phyloP scores from a whole-genome alignment of 768 basidiomycete genomes.

The Hericium erinaceus region DNA sequence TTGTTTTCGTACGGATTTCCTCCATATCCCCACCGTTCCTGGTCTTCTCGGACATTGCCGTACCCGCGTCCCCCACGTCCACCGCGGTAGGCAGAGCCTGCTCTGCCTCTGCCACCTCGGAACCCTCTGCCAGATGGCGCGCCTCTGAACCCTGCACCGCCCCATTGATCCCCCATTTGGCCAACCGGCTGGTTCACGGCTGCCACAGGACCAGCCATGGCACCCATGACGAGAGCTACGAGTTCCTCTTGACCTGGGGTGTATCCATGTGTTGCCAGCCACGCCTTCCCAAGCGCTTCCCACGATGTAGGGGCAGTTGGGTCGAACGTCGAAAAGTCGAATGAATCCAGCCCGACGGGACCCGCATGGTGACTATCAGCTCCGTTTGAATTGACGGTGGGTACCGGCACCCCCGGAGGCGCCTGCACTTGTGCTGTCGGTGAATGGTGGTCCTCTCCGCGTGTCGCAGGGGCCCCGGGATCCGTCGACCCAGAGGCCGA shows the following conservation, averaged over 20 bases:
- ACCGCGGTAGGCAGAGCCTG: constrained; percentile 25
- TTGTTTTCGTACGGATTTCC: constrained; percentile 20
- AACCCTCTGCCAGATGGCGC: constrained; percentile 3
- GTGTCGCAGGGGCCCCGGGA: constrained; percentile 27
- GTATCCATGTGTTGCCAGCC: constrained; percentile 59
- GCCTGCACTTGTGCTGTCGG: background rate
- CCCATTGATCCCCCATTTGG: constrained; percentile 1
- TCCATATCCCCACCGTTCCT: constrained; percentile 23
- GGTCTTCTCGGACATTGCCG: constrained; percentile 38
- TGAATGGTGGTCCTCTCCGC: background rate
- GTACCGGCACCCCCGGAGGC: background rate
- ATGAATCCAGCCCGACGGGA: constrained; percentile 45
- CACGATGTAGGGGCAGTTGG: constrained; percentile 65
- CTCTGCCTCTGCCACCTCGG: constrained; percentile 28
- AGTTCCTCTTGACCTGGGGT: constrained; percentile 67
- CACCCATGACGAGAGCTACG: constrained; percentile 58
- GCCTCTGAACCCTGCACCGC: constrained; percentile 6
- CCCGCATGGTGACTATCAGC: background rate
- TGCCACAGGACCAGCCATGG: constrained; percentile 4
- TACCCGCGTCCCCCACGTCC: constrained; percentile 23
- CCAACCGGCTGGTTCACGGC: background rate
- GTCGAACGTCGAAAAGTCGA: constrained; percentile 68
- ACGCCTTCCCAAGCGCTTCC: constrained; percentile 75
- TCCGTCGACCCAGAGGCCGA: constrained; percentile 23
- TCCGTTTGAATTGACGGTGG: background rate